Conservation (phyloP, 2,329 filamentous ascomycete species). For the Trichoderma hamatum region DNA sequence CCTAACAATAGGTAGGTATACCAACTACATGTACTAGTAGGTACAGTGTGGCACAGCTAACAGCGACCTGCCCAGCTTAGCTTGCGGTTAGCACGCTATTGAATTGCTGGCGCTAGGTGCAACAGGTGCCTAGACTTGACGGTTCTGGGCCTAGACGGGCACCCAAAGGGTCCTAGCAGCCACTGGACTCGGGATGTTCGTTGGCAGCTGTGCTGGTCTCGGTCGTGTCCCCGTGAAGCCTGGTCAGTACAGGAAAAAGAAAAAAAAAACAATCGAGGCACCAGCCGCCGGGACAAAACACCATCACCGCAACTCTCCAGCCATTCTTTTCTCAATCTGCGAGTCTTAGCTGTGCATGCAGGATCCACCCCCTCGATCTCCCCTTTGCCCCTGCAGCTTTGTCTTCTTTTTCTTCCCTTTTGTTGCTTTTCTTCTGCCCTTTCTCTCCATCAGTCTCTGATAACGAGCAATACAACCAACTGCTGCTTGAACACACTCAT, state of each 20-base stretch:
- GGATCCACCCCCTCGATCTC: constrained; percentile 1
- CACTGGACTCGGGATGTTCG: neutral
- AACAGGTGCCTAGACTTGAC: neutral
- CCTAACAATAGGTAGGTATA: neutral
- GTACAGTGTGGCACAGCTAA: neutral
- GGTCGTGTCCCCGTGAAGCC: neutral
- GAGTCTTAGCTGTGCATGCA: neutral
- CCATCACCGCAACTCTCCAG: constrained; percentile 22
- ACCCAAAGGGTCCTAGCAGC: neutral
- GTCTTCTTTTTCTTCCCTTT: neutral
- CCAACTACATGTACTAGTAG: too few species aligned
- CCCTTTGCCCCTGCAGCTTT: neutral
- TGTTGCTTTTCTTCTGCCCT: neutral
- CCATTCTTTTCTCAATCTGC: neutral
- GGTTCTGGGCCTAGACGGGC: neutral
- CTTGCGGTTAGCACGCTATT: constrained; percentile 9
- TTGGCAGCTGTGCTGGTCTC: neutral
- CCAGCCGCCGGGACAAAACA: neutral
- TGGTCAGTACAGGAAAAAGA: neutral
- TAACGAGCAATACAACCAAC: neutral
- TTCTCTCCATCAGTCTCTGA: neutral
- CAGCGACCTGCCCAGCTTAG: constrained; percentile 7
- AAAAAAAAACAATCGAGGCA: neutral
- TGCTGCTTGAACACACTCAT: neutral
- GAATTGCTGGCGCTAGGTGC: neutral